Percentiles rank a stretch among this genome's conserved stretches.
Evolutionary conservation across 2,329 filamentous ascomycete species (phyloP).

Genomic region (Chaetomiaceae sp.): DNA sequence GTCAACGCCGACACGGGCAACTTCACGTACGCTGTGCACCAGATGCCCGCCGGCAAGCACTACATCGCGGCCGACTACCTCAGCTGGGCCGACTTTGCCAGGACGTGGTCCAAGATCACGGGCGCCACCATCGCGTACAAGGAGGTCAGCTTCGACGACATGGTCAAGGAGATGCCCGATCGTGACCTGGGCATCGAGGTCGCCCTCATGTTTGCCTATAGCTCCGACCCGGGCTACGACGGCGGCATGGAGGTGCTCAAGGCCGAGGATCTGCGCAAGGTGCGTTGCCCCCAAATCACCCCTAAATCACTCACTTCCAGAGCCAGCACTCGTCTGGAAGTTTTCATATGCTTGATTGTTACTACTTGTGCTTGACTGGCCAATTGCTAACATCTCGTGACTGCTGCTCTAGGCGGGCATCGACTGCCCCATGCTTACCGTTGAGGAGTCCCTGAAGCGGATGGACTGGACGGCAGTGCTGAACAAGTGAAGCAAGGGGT

Average conservation of each 20-base stretch:
- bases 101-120: constrained; percentile 37
- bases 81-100: constrained; percentile 43
- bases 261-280: constrained; percentile 41
- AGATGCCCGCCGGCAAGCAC: constrained; percentile 44
- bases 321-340: too few relatives aligned
- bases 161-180: constrained; percentile 36
- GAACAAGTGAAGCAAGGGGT: constrained; percentile 7
- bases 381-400: too few relatives aligned
- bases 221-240: constrained; percentile 45
- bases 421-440: constrained; percentile 39
- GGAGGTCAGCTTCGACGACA: constrained; percentile 37
- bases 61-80: constrained; percentile 46
- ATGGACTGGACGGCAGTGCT: constrained; percentile 34
- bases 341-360: too few relatives aligned
- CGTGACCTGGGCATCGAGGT: constrained; percentile 40
- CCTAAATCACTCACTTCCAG: background rate
- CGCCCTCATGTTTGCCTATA: constrained; percentile 44
- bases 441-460: constrained; percentile 34
- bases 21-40: constrained; percentile 44
- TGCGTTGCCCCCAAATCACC: constrained; percentile 28
- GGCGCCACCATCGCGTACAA: constrained; percentile 35
- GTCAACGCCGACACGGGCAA: constrained; percentile 44
- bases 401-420: constrained; percentile 36
- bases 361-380: too few relatives aligned
- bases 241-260: constrained; percentile 41